Conservation (phyloP, 441 rosid species). For the Pelargonium myrrhifolium region DNA sequence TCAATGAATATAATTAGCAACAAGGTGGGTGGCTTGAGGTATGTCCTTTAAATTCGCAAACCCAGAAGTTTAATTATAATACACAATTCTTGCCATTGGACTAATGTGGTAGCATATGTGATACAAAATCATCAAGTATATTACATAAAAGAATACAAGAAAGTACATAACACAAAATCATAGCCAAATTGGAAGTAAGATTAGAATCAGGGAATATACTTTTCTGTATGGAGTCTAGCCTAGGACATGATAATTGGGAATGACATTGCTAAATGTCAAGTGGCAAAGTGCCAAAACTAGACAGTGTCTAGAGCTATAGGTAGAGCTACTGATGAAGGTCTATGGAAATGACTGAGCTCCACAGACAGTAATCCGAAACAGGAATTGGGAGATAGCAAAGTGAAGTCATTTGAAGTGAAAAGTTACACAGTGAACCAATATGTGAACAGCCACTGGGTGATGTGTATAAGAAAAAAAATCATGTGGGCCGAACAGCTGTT, state of each 20-base stretch:
- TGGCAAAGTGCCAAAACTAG: not conserved
- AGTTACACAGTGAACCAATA: not conserved
- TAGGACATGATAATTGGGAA: constrained; percentile 1
- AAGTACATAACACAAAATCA: constrained; percentile 1
- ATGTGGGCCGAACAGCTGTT: not conserved
- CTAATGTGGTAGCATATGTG: not conserved
- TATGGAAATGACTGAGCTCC: not conserved
- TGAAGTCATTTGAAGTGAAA: not conserved
- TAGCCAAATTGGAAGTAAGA: constrained; percentile 2
- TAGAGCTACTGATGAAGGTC: constrained; percentile 7
- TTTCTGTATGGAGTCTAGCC: not conserved
- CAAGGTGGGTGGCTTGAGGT: constrained; percentile 10
- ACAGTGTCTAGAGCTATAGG: not conserved
- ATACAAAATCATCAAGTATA: not conserved
- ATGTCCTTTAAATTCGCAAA: not conserved
- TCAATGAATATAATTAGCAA: constrained; percentile 1
- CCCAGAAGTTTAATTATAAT: not conserved
- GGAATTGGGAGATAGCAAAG: constrained; percentile 6
- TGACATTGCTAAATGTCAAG: constrained; percentile 3
- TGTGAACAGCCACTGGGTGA: constrained; percentile 6
- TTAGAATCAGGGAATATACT: not conserved
- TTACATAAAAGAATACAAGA: not conserved
- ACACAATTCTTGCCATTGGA: not conserved
- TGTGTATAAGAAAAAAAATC: not conserved
- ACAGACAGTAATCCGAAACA: constrained; percentile 4